Evolutionary conservation across 2,329 filamentous ascomycete genomes (phyloP), one percentile per base, ranked within the genome.

Genomic region (Atkinsonella hypoxylon): DNA sequence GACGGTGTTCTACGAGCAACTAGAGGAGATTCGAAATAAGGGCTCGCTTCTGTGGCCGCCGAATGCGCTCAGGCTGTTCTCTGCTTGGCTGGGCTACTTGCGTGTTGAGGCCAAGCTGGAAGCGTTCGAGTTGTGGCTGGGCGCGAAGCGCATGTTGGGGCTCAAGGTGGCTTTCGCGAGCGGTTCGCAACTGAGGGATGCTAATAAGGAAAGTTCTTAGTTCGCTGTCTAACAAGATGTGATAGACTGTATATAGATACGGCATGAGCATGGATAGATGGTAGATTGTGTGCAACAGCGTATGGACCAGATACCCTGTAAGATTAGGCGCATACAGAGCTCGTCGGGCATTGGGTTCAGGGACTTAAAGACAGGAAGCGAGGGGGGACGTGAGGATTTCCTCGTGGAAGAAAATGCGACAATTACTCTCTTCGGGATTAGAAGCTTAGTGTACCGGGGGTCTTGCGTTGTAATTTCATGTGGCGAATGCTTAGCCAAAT

Each of bases 1-100:
- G 34, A 84, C 81, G 2, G 81, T 87, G 0, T 79, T 82, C 55
- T 67, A 80, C 56, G 82, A 86, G 64, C 75, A 79, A 59, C 66
- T 83, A 13, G 82, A 85, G 51, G 67, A 74, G 50, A 75, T 85
- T 49, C 66, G 68, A 48, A 60, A 62, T 43, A 64, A 63, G 11
- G 79, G 80, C 2, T 79, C 79, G 40, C 59, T 81, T n/a, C 61
- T 79, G 32, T 78, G 77, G 72, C 81, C 80, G 9, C 61, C 67
- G 6, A 85, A 83, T 54, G 67, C 78, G 1, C 42, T 79, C 17
- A 66, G 74, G 3, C 64, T 82, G 45, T 54, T 82, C 8, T 67
- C 68, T 1, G 82, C 81, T 1, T 83, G 78, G 72, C 53, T 78
- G 51, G 73, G 75, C 1, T 82, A 76, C 57, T 62, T 81, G 44